Conservation (phyloP, 192 early-diverging fungal genomes). For the Coemansia sp. region DNA sequence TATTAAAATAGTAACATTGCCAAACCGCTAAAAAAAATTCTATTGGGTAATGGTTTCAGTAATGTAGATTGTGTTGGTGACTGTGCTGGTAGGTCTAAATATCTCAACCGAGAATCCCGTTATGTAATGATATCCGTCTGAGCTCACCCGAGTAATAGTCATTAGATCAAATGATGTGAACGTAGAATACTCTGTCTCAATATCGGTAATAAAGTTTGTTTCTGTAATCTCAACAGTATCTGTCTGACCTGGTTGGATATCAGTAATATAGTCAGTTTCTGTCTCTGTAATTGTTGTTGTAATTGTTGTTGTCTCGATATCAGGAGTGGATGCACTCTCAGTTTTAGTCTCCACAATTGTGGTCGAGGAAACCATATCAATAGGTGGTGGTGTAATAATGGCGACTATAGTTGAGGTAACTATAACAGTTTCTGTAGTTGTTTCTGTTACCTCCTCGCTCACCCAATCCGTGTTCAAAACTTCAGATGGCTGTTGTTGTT, state of each 20-base stretch:
- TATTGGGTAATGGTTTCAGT: slow-evolving; percentile 1
- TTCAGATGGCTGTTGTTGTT: neutral
- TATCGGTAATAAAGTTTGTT: neutral
- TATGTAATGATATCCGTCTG: slow-evolving; percentile 9
- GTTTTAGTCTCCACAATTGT: slow-evolving; percentile 14
- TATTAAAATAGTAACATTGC: neutral
- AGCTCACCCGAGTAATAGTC: slow-evolving; percentile 3
- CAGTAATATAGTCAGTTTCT: neutral
- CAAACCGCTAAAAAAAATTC: slow-evolving; percentile 2
- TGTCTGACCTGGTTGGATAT: neutral
- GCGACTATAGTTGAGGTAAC: slow-evolving; percentile 1
- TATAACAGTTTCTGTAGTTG: neutral
- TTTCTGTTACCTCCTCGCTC: neutral
- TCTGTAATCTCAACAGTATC: neutral
- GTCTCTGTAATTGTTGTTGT: slow-evolving; percentile 9
- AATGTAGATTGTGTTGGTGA: neutral
- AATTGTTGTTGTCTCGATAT: neutral
- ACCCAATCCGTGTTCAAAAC: neutral
- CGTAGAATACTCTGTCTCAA: neutral
- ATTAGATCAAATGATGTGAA: slow-evolving; percentile 8
- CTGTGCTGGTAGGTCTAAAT: slow-evolving; percentile 11
- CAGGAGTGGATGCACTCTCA: slow-evolving; percentile 4
- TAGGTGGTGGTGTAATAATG: slow-evolving; percentile 3
- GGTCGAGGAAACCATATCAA: neutral
- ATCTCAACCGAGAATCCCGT: slow-evolving; percentile 1